Conservation (phyloP, 2,329 filamentous ascomycete genomes). For the Coleophoma eucalyptorum region DNA sequence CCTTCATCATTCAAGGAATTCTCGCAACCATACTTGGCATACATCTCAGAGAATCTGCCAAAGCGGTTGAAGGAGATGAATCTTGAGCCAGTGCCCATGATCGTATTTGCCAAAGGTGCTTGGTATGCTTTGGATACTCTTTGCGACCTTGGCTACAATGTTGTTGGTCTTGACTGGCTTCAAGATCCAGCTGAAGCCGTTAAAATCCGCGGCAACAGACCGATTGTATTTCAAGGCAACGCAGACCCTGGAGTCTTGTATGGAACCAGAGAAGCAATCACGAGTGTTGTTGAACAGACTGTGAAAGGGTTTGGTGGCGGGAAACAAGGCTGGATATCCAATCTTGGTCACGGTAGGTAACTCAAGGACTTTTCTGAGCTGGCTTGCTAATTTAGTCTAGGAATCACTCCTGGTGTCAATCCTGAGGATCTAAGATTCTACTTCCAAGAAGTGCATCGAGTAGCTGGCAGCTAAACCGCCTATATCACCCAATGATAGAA, state of each 20-base stretch:
- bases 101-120: slow-evolving; percentile 95
- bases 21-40: slow-evolving; percentile 78
- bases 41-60: slow-evolving; percentile 81
- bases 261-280: slow-evolving; percentile 77
- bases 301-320: slow-evolving; percentile 76
- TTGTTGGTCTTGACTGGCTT: slow-evolving; percentile 93
- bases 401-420: slow-evolving; percentile 91
- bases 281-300: slow-evolving; percentile 78
- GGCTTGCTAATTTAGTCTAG: slow-evolving; percentile 38
- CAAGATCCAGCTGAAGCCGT: slow-evolving; percentile 84
- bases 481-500: background rate
- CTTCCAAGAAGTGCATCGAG: slow-evolving; percentile 84
- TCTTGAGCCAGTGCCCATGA: slow-evolving; percentile 85
- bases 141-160: slow-evolving; percentile 86
- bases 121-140: slow-evolving; percentile 91
- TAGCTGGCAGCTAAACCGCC: slow-evolving; percentile 39
- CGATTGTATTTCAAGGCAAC: slow-evolving; percentile 84
- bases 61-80: slow-evolving; percentile 68
- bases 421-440: slow-evolving; percentile 92
- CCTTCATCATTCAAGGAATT: slow-evolving; percentile 81
- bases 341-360: slow-evolving; percentile 83
- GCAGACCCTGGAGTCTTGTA: slow-evolving; percentile 93
- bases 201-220: slow-evolving; percentile 70
- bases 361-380: slow-evolving; percentile 2
- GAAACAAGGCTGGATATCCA: slow-evolving; percentile 94